phyloP scores from a whole-genome alignment of 2,329 filamentous ascomycete species.

The Camillea tinctor region DNA sequence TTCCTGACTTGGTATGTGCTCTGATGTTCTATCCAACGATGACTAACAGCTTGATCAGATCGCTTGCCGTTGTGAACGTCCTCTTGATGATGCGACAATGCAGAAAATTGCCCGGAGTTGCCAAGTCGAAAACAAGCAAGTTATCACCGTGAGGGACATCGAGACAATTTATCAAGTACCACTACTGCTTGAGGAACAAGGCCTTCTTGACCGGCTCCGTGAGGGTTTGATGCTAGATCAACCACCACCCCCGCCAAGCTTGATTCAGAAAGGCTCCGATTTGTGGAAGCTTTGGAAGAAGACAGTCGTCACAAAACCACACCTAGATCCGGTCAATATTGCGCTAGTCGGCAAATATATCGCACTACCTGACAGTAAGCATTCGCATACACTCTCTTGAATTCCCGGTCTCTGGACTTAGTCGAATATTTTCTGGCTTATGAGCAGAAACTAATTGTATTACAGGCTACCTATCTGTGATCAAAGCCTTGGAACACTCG shows the following conservation, averaged over 20 bases:
- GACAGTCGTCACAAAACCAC: conserved; percentile 65
- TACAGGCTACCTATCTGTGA: conserved; percentile 65
- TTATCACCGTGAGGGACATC: conserved; percentile 88
- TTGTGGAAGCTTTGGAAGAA: conserved; percentile 79
- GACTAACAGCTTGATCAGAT: conserved; percentile 53
- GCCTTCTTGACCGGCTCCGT: conserved; percentile 66
- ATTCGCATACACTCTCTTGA: neutral
- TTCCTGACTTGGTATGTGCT: conserved; percentile 62
- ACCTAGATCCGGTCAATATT: conserved; percentile 72
- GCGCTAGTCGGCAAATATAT: conserved; percentile 92
- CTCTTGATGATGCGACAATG: conserved; percentile 71
- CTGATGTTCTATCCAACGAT: conserved; percentile 5
- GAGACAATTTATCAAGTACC: conserved; percentile 92
- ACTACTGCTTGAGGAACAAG: conserved; percentile 82
- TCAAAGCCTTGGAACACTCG: conserved; percentile 86
- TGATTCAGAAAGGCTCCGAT: conserved; percentile 61
- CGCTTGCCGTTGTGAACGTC: conserved; percentile 83
- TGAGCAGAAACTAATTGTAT: neutral
- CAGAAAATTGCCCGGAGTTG: conserved; percentile 88
- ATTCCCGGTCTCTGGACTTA: neutral
- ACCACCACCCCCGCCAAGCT: conserved; percentile 49
- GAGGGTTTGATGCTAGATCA: conserved; percentile 64
- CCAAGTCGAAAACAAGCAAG: conserved; percentile 81
- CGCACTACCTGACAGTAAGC: conserved; percentile 63
- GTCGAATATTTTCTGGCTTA: neutral